Evolutionary conservation across 805 yeast species (phyloP).

Genomic region (Metschnikowia reukaufii): DNA sequence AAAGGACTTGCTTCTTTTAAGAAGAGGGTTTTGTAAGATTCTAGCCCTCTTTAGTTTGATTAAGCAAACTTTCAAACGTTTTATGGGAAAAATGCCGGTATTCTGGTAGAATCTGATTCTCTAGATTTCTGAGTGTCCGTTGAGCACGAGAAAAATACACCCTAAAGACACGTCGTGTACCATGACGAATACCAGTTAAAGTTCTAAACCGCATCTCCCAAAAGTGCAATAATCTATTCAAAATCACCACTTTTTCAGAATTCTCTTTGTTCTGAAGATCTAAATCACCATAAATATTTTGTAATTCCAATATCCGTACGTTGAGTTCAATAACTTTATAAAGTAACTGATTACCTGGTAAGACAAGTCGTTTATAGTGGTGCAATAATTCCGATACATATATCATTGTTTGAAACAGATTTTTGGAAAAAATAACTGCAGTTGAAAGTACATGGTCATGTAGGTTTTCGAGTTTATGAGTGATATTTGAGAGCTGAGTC

Average conservation of each 20-base stretch:
- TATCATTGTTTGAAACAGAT: not conserved
- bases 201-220: slow-evolving; percentile 1
- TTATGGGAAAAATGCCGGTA: too few species aligned
- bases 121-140: too few species aligned
- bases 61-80: too few species aligned
- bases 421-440: not conserved
- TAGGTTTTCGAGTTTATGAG: not conserved
- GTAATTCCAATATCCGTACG: not conserved
- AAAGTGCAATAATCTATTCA: not conserved
- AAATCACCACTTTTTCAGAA: not conserved
- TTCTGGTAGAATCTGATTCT: too few species aligned
- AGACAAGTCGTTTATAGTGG: not conserved
- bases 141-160: too few species aligned
- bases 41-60: too few species aligned
- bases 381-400: not conserved
- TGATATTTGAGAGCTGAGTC: not conserved
- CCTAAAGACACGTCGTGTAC: too few species aligned
- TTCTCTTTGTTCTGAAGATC: not conserved
- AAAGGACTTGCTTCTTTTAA: too few species aligned
- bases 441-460: not conserved
- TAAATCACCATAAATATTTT: not conserved
- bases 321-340: slow-evolving; percentile 5
- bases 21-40: too few species aligned
- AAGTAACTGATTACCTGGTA: slow-evolving; percentile 3
- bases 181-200: too few species aligned